Percentiles rank a stretch among this genome's conserved stretches.
phyloP scores from a whole-genome alignment of 306 rosid species.

The Quillaja saponaria region DNA sequence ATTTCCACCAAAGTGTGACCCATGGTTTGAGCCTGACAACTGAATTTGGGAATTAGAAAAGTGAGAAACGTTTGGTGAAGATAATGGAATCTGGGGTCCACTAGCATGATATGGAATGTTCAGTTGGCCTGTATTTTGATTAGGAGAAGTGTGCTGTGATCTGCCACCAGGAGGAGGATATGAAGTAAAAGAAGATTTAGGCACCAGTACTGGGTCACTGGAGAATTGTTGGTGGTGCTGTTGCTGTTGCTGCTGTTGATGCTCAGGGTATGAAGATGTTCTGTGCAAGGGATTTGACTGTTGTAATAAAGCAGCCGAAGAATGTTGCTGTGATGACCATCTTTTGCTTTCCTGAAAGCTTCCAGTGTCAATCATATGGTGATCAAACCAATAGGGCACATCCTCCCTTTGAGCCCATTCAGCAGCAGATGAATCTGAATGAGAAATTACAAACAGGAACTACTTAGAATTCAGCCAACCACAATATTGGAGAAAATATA shows the following conservation, averaged over 20 bases:
- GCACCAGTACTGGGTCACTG: slow-evolving; percentile 61
- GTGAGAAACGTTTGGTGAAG: slow-evolving; percentile 52
- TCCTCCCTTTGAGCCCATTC: slow-evolving; percentile 60
- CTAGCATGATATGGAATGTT: slow-evolving; percentile 54
- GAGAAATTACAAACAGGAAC: slow-evolving; percentile 20
- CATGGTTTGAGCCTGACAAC: slow-evolving; percentile 49
- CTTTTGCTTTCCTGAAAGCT: slow-evolving; percentile 56
- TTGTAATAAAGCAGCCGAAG: slow-evolving; percentile 29
- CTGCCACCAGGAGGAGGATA: slow-evolving; percentile 54
- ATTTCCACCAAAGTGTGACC: slow-evolving; percentile 56
- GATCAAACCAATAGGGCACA: slow-evolving; percentile 54
- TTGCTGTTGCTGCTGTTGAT: slow-evolving; percentile 51
- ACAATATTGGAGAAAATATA: neutral
- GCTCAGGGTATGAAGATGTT: slow-evolving; percentile 75
- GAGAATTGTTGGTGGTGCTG: slow-evolving; percentile 45
- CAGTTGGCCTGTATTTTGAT: slow-evolving; percentile 47
- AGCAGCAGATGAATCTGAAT: slow-evolving; percentile 59
- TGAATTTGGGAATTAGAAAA: slow-evolving; percentile 52
- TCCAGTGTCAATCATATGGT: slow-evolving; percentile 44
- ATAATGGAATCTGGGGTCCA: slow-evolving; percentile 48
- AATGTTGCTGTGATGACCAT: slow-evolving; percentile 72
- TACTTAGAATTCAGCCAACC: slow-evolving; percentile 2
- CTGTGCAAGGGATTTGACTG: slow-evolving; percentile 56
- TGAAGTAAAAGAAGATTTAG: slow-evolving; percentile 58
- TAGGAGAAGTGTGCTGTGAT: slow-evolving; percentile 58